Evolutionary conservation across 2,329 filamentous ascomycete genomes (phyloP).

Genomic region (Cryphonectria radicalis): DNA sequence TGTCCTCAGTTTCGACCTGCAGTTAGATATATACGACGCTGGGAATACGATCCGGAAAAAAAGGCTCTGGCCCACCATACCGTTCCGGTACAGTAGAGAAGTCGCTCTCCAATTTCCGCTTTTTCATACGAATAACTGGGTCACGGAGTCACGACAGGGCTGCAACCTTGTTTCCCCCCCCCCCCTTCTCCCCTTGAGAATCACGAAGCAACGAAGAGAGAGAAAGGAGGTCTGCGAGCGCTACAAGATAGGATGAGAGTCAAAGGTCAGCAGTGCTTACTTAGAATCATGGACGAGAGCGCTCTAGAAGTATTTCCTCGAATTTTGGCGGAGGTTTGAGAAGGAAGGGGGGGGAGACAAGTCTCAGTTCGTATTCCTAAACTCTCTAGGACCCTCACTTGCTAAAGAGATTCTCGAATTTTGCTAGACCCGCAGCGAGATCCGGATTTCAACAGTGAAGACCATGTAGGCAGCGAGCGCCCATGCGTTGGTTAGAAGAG

Average conservation of each 20-base stretch:
- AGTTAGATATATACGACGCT: background rate
- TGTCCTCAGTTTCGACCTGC: background rate
- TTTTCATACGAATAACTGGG: background rate
- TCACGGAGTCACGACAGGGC: background rate
- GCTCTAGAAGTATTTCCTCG: background rate
- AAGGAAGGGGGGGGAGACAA: background rate
- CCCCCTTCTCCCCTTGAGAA: background rate
- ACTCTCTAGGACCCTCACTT: background rate
- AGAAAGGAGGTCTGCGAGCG: too few species aligned
- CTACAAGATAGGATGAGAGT: background rate
- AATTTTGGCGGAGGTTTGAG: background rate
- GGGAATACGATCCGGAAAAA: background rate
- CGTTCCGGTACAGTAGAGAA: background rate
- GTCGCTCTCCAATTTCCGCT: background rate
- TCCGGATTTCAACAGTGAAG: background rate
- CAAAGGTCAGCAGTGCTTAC: background rate
- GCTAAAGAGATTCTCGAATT: background rate
- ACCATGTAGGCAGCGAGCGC: background rate
- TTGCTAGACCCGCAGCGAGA: background rate
- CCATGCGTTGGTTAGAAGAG: background rate
- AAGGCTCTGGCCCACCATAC: background rate
- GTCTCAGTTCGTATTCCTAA: background rate
- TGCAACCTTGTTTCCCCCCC: background rate
- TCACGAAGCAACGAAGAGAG: background rate
- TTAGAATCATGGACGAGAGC: background rate